phyloP scores from a whole-genome alignment of 805 yeast species.

The Metschnikowia lachancei region DNA sequence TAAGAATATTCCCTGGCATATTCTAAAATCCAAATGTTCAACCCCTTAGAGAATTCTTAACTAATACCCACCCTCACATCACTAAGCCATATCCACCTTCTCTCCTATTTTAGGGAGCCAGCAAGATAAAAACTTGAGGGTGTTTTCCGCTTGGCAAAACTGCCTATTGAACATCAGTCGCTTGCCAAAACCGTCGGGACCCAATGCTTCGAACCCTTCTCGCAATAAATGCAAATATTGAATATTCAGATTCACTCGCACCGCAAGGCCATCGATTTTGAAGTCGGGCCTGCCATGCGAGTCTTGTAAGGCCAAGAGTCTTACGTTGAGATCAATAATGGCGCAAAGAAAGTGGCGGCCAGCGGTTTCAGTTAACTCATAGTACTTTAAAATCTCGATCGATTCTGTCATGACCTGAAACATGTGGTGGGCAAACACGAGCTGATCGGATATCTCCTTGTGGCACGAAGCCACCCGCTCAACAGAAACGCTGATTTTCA shows the following conservation, averaged over 20 bases:
- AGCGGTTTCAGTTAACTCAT: background rate
- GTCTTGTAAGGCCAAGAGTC: background rate
- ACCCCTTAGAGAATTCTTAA: too few relatives aligned
- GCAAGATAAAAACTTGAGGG: background rate
- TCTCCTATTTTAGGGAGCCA: background rate
- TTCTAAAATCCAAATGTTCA: too few relatives aligned
- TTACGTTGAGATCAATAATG: constrained; percentile 3
- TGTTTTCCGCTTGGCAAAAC: background rate
- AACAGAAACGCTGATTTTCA: background rate
- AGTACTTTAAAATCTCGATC: constrained; percentile 6
- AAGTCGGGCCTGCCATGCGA: constrained; percentile 2
- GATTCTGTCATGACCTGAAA: constrained; percentile 2
- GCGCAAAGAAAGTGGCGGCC: constrained; percentile 3
- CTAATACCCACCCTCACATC: too few relatives aligned
- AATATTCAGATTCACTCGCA: background rate
- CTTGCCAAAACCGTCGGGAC: background rate
- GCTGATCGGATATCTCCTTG: background rate
- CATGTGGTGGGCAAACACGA: background rate
- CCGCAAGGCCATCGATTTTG: background rate
- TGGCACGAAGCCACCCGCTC: too few relatives aligned
- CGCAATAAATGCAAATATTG: constrained; percentile 1
- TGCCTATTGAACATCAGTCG: constrained; percentile 1
- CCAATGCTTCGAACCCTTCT: background rate
- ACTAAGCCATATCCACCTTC: too few relatives aligned
- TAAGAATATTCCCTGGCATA: too few relatives aligned